Evolutionary conservation across 352 stramenopile species (phyloP).

Genomic region (Discostella stelligera): DNA sequence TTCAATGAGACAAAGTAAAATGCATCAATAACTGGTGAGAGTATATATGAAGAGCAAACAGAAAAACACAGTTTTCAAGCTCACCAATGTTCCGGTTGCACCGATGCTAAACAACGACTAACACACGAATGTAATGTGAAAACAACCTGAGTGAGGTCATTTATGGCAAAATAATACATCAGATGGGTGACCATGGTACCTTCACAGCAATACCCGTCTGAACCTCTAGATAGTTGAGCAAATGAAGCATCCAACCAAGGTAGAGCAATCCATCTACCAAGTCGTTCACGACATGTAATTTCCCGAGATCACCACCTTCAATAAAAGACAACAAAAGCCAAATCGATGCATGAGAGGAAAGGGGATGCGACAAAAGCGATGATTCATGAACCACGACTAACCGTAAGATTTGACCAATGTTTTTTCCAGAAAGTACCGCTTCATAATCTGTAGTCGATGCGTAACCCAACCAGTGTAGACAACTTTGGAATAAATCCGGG

Average conservation of each 20-base stretch:
- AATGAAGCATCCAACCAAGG: constrained; percentile 21
- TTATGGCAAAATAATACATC: not conserved
- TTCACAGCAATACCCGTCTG: constrained; percentile 54
- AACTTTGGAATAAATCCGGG: constrained; percentile 35
- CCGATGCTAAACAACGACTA: constrained; percentile 57
- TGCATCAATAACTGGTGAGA: not conserved
- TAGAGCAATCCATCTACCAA: constrained; percentile 36
- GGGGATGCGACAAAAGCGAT: not conserved
- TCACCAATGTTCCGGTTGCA: constrained; percentile 49
- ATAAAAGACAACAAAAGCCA: not conserved
- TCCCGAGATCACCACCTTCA: constrained; percentile 28
- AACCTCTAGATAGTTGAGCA: constrained; percentile 60
- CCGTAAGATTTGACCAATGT: constrained; percentile 7
- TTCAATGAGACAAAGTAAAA: not conserved
- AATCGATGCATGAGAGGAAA: not conserved
- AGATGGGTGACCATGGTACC: constrained; percentile 7
- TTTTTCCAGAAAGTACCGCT: constrained; percentile 34
- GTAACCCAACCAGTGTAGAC: constrained; percentile 42
- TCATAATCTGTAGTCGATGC: constrained; percentile 20
- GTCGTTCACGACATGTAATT: constrained; percentile 40
- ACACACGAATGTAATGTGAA: not conserved
- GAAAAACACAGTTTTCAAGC: not conserved
- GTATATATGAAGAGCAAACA: not conserved
- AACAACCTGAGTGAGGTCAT: not conserved
- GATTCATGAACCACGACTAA: constrained; percentile 4